Evolutionary conservation across 1,284 basidiomycete species (phyloP).

Genomic region (Ganoderma resinaceum): DNA sequence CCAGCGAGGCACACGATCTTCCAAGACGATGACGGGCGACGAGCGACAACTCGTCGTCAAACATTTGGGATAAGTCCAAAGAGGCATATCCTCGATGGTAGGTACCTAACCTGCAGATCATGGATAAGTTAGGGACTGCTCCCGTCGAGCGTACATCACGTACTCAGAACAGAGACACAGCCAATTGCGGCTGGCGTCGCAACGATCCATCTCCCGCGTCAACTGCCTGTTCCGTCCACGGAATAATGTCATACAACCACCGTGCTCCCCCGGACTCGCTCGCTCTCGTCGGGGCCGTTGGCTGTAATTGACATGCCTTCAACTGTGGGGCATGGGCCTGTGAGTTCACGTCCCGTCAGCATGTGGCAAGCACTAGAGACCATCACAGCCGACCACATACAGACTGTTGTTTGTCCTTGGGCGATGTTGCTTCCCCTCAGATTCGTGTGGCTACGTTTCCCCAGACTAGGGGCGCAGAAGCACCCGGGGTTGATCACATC

Average conservation of each 20-base stretch:
- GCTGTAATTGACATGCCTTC: not conserved
- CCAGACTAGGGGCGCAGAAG: not conserved
- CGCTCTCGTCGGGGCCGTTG: not conserved
- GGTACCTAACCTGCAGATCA: not conserved
- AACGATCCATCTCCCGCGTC: not conserved
- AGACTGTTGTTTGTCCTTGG: not conserved
- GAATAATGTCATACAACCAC: not conserved
- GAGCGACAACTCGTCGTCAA: not conserved
- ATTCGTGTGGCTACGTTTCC: not conserved
- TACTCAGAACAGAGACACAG: not conserved
- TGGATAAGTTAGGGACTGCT: not conserved
- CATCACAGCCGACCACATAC: not conserved
- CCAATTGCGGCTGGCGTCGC: not conserved
- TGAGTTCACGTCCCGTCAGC: not conserved
- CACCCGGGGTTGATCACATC: not conserved
- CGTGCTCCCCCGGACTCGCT: not conserved
- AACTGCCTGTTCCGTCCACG: not conserved
- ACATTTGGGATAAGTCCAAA: conserved; percentile 3
- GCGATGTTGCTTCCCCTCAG: not conserved
- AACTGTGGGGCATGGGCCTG: not conserved
- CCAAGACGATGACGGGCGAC: not conserved
- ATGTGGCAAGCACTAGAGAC: not conserved
- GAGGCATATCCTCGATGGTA: conserved; percentile 2
- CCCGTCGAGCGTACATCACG: conserved; percentile 1
- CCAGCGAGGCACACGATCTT: conserved; percentile 3